Conservation (phyloP, 108 stramenopile species). For the Fistulifera solaris region DNA sequence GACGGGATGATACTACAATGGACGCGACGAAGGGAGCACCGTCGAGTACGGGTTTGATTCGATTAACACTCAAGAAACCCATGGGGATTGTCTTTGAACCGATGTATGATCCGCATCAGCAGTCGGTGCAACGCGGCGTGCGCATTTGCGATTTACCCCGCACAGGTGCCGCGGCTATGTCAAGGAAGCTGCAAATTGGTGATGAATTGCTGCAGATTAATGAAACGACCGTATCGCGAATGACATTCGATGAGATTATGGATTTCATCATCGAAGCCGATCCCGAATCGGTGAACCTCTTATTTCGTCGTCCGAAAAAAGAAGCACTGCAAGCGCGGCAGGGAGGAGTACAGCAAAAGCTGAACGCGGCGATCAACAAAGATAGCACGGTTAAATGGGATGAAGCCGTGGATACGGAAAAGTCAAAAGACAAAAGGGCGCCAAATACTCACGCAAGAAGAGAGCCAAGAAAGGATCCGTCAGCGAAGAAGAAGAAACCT, state of each 20-base stretch:
- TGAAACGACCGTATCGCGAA: conserved; percentile 73
- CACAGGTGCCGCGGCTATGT: conserved; percentile 75
- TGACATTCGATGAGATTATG: conserved; percentile 87
- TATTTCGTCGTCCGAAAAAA: conserved; percentile 72
- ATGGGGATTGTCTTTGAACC: conserved; percentile 89
- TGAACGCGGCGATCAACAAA: conserved; percentile 13
- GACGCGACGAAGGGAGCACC: conserved; percentile 4
- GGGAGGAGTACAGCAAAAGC: conserved; percentile 36
- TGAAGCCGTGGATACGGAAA: conserved; percentile 7
- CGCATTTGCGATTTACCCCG: conserved; percentile 81
- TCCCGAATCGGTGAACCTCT: conserved; percentile 66
- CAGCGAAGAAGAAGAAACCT: conserved; percentile 12
- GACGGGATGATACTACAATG: too few relatives aligned
- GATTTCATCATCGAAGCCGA: conserved; percentile 86
- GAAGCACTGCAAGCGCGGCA: conserved; percentile 30
- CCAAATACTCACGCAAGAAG: conserved; percentile 1
- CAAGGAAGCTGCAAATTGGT: conserved; percentile 65
- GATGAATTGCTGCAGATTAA: conserved; percentile 80
- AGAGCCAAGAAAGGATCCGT: background rate
- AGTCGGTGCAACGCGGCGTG: conserved; percentile 51
- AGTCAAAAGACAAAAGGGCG: conserved; percentile 8
- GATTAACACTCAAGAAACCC: conserved; percentile 70
- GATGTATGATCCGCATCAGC: conserved; percentile 72
- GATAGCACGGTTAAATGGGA: conserved; percentile 10
- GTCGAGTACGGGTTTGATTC: conserved; percentile 51